Evolutionary conservation across 192 early-diverging fungal genomes (phyloP).

Genomic region (Backusella mclennaniae): DNA sequence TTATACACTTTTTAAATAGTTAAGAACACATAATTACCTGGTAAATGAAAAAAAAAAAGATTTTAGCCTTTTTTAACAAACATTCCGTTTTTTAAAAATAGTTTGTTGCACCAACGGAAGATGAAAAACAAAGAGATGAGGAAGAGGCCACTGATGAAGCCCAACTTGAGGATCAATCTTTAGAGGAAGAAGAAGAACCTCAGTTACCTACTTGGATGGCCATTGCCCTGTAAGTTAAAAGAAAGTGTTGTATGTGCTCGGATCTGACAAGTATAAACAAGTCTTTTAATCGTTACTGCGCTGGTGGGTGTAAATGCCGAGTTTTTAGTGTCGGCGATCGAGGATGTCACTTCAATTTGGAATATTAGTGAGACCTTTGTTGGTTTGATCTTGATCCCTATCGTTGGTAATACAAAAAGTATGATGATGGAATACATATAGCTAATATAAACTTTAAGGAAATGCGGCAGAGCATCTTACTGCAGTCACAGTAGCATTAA

Average conservation of each 20-base stretch:
- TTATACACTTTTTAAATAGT: slow-evolving; percentile 41
- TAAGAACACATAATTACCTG: slow-evolving; percentile 75
- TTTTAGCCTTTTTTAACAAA: neutral
- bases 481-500: slow-evolving; percentile 74
- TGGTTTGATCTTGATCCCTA: slow-evolving; percentile 86
- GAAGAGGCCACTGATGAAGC: neutral
- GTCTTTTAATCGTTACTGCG: slow-evolving; percentile 63
- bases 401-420: slow-evolving; percentile 55
- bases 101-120: neutral
- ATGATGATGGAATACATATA: slow-evolving; percentile 33
- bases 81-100: slow-evolving; percentile 7
- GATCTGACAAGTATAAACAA: neutral
- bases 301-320: slow-evolving; percentile 82
- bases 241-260: slow-evolving; percentile 24
- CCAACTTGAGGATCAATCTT: neutral
- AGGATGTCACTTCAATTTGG: slow-evolving; percentile 69
- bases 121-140: neutral
- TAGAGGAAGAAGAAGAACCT: slow-evolving; percentile 62
- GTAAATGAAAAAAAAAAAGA: slow-evolving; percentile 33
- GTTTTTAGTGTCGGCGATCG: slow-evolving; percentile 79
- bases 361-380: slow-evolving; percentile 81
- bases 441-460: neutral
- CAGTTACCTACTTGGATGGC: slow-evolving; percentile 48
- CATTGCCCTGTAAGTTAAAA: slow-evolving; percentile 26
- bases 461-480: slow-evolving; percentile 89